Evolutionary conservation across 176 grass and related monocot species (phyloP), one percentile per base, ranked within the genome.

Genomic region (Carex myosuroides): DNA sequence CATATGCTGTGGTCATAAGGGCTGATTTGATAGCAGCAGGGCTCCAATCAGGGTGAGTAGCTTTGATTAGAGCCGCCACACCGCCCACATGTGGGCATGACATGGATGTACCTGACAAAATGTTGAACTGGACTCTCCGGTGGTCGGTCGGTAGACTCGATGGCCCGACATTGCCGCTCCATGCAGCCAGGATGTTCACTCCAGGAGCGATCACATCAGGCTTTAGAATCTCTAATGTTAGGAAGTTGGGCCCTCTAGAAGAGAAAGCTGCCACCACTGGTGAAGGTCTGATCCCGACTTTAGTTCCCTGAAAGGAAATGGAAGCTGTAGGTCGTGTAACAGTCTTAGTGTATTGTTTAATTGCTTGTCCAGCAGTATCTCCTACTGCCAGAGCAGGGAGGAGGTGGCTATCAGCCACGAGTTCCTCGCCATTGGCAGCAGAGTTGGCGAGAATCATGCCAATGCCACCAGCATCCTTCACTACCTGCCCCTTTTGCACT

Each of bases 51-150:
- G 91, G 96, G 46, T 95, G 96, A 86, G 88, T 91, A 17, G 89
- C 89, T 89, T 96, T 99, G 87, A 99, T 93, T 85, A 99, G 53
- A 24, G 93, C 93, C 0, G 96, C 96, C 56, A 99, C 93, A 55
- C 96, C 96, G 26, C 88, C 96, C 74, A 99, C 96, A 81, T 99
- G 96, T 62, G 96, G 96, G 88, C 96, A 99, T 29, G 96, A 99
- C 96, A 99, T 99, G 79, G 96, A 99, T 41, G 96, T 99, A 14
- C 96, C 96, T 5, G 96, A 99, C 41, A 99, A 83, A 91, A 99
- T 99, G 86, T 99, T 99, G 87, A 95, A 99, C 32, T 81, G 77
- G 48, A 99, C 96, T 61, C 93, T 91, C 29, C 96, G 91, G 54
- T 67, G 56, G 65, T 99, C 96, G 17, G 85, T 90, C 52, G 86